Conservation (phyloP, 306 rosid species). For the Alnus glutinosa region DNA sequence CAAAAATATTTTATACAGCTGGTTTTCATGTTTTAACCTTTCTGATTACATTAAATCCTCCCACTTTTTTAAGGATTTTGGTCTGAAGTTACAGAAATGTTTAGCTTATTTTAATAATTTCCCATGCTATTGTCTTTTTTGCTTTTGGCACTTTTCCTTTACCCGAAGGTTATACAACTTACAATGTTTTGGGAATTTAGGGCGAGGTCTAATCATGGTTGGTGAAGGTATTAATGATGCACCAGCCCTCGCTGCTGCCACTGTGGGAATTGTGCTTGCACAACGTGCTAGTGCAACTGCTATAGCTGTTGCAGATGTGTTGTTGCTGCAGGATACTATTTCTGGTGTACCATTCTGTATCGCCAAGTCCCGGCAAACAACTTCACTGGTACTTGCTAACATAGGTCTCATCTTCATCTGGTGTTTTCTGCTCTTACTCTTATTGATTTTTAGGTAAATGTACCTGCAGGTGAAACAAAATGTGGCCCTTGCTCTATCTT, state of each 20-base stretch:
- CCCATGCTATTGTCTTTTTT: background rate
- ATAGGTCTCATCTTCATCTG: background rate
- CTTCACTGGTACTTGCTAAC: constrained; percentile 64
- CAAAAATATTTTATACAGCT: background rate
- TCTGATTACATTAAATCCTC: background rate
- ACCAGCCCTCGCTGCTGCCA: constrained; percentile 98
- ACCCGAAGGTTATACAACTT: background rate
- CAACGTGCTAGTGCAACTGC: constrained; percentile 98
- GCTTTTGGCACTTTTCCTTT: constrained; percentile 9
- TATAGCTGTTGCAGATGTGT: constrained; percentile 87
- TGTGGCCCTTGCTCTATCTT: constrained; percentile 79
- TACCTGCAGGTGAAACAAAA: constrained; percentile 85
- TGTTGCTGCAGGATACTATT: constrained; percentile 81
- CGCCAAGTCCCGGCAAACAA: constrained; percentile 95
- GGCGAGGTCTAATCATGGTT: constrained; percentile 96
- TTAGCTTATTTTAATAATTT: background rate
- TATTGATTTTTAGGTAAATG: constrained; percentile 27
- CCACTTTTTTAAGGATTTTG: background rate
- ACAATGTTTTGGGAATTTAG: constrained; percentile 31
- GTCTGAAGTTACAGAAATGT: too few relatives aligned
- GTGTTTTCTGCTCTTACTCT: constrained; percentile 7
- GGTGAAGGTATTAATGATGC: constrained; percentile 99
- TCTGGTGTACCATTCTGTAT: constrained; percentile 90
- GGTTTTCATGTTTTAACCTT: background rate
- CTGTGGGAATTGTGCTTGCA: constrained; percentile 95